Base-by-base conservation (phyloP, 2,329 filamentous ascomycete species). In the Lizonia empirigonia region DNA sequence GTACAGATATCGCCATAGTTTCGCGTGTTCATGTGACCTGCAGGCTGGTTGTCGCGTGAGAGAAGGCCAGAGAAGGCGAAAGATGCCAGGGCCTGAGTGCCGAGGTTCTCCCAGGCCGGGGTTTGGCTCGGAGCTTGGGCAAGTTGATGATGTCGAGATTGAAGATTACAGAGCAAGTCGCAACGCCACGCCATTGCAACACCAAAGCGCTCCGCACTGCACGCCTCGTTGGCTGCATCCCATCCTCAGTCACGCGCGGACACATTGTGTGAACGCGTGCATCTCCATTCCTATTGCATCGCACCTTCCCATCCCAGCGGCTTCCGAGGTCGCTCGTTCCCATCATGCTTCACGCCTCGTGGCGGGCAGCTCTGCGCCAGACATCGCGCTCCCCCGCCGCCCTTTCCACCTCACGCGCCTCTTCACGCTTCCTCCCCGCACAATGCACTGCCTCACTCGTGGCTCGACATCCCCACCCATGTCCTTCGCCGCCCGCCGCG, bases 311-410 rank as follows among this genome's bases (percentile, higher is more conserved):
- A 19, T 34, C n/a, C 16, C 38, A 44, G 27, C 41, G 37, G 19
- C 42, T 30, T 48, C 50, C 58, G 50, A 55, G 37, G 46, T 55
- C 53, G 51, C 58, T 44, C 45, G 22, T 46, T 10, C 44, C 56
- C 58, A 55, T 33, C 51, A 88, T 87, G 85, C 78, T 85, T 71
- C 83, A 81, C 61, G 74, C 86, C 67, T 82, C 84, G 75, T 88
- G 85, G 85, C 82, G 85, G 77, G 76, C 78, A 73, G 83, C 82
- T 64, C 77, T 84, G 67, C 79, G 78, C 59, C 76, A 77, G 63
- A 76, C 78, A 53, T 75, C 76, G 64, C 76, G 75, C 46, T 71
- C 72, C 40, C 69, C 67, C 40, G 65, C 71, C 39, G 67, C 72
- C 42, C 61, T 70, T 38, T 55, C 71, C 35, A 55, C 68, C 26